phyloP scores from a whole-genome alignment of 768 basidiomycete species.

The Hebeloma cylindrosporum region DNA sequence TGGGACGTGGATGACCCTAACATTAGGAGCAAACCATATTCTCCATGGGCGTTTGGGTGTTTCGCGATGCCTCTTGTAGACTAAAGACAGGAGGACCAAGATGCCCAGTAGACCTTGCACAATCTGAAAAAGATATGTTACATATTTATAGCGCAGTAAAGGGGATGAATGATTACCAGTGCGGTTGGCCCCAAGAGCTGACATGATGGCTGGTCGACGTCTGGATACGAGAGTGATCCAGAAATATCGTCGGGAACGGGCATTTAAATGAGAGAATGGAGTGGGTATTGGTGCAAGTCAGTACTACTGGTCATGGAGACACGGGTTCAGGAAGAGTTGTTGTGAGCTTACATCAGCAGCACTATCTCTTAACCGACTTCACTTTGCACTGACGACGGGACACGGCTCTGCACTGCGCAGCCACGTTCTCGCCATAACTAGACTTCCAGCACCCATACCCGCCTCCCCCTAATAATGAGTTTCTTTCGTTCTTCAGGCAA shows the following conservation, averaged over 20 bases:
- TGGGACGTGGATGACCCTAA: slow-evolving; percentile 1
- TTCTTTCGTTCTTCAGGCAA: slow-evolving; percentile 46
- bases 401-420: no score
- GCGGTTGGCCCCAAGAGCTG: slow-evolving; percentile 53
- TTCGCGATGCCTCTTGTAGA: slow-evolving; percentile 89
- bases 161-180: slow-evolving; percentile 34
- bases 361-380: no score
- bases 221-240: slow-evolving; percentile 26
- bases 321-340: slow-evolving; percentile 6
- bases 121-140: slow-evolving; percentile 58
- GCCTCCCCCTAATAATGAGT: slow-evolving; percentile 34
- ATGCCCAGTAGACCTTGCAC: slow-evolving; percentile 90
- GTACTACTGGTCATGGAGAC: slow-evolving; percentile 16
- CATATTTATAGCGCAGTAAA: slow-evolving; percentile 6
- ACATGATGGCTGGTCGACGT: slow-evolving; percentile 50
- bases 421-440: no score
- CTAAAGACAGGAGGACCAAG: slow-evolving; percentile 81
- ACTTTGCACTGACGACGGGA: no score
- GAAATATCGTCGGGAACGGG: slow-evolving; percentile 12
- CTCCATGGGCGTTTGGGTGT: slow-evolving; percentile 83
- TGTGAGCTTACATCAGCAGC: slow-evolving; percentile 19
- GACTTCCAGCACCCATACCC: not conserved
- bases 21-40: slow-evolving; percentile 66
- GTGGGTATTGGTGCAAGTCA: slow-evolving; percentile 7
- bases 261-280: slow-evolving; percentile 18